These are phyloP conservation scores for Dorcoceras hygrometricum DNA, from an alignment of 257 asterid species.

Conservation along the genomic window DNA sequence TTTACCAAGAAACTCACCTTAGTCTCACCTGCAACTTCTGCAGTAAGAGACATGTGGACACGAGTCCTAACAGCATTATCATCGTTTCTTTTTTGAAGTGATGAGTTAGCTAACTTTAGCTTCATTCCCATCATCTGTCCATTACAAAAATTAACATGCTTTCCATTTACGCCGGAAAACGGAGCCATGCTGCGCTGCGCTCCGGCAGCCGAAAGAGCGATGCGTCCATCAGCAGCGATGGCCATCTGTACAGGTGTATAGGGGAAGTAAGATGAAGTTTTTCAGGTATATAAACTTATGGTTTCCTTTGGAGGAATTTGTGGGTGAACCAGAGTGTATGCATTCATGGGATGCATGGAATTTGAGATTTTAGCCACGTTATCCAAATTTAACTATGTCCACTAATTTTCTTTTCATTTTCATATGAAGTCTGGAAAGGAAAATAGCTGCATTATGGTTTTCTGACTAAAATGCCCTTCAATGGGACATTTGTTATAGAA, in stretches of 20 bases:
- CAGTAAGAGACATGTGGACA: slow-evolving; percentile 57
- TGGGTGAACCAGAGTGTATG: slow-evolving; percentile 12
- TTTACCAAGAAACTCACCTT: slow-evolving; percentile 60
- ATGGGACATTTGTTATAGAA: slow-evolving; percentile 24
- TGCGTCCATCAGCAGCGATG: slow-evolving; percentile 42
- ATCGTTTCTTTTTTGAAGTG: slow-evolving; percentile 34
- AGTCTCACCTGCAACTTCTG: slow-evolving; percentile 66
- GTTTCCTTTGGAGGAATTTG: slow-evolving; percentile 8
- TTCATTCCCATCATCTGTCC: slow-evolving; percentile 83
- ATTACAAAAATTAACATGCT: slow-evolving; percentile 45
- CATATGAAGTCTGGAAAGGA: slow-evolving; percentile 42
- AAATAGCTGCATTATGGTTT: slow-evolving; percentile 4
- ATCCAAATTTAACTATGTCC: slow-evolving; percentile 69
- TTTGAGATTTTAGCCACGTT: slow-evolving; percentile 44
- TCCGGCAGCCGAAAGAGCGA: slow-evolving; percentile 52
- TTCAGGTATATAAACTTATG: slow-evolving; percentile 23
- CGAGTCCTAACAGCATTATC: slow-evolving; percentile 26
- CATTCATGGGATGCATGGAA: slow-evolving; percentile 56
- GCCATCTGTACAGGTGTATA: slow-evolving; percentile 44
- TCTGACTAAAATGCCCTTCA: slow-evolving; percentile 30
- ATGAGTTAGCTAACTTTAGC: slow-evolving; percentile 31
- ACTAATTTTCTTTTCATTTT: slow-evolving; percentile 52
- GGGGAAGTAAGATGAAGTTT: slow-evolving; percentile 17
- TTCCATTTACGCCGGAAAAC: slow-evolving; percentile 33
- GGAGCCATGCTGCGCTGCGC: slow-evolving; percentile 36